Conservation (phyloP, 2,329 filamentous ascomycete species). For the Chaetomium globosum region DNA sequence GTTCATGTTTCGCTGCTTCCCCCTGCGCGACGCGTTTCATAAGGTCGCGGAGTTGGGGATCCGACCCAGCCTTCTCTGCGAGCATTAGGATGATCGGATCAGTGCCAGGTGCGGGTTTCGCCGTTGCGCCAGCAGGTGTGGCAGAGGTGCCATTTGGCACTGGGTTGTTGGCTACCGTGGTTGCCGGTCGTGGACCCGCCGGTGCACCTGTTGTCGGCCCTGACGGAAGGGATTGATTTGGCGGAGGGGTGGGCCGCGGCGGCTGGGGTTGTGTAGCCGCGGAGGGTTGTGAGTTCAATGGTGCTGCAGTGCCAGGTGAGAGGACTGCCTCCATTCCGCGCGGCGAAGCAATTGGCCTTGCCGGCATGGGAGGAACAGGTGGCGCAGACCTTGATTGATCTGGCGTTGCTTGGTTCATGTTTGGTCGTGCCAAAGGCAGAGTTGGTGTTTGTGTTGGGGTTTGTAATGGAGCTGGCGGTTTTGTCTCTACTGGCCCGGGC, state of each 20-base stretch:
- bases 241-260: conserved; percentile 38
- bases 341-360: conserved; percentile 37
- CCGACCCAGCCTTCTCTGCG: conserved; percentile 72
- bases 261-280: conserved; percentile 21
- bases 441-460: conserved; percentile 26
- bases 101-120: conserved; percentile 42
- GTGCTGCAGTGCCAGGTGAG: conserved; percentile 31
- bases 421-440: conserved; percentile 18
- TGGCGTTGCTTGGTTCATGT: conserved; percentile 14
- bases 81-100: conserved; percentile 82
- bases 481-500: conserved; percentile 24
- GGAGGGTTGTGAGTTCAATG: conserved; percentile 25
- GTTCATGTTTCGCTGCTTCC: conserved; percentile 68
- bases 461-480: conserved; percentile 29
- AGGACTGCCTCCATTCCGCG: conserved; percentile 40
- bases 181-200: conserved; percentile 22
- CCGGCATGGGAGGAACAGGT: conserved; percentile 3
- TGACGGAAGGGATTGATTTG: conserved; percentile 37
- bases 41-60: conserved; percentile 71
- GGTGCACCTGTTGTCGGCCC: conserved; percentile 25
- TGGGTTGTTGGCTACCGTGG: conserved; percentile 22
- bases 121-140: conserved; percentile 36
- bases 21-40: conserved; percentile 84
- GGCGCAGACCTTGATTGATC: conserved; percentile 18
- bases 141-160: conserved; percentile 33